A percentile compares a stretch with the other conserved stretches of the same genome.
Evolutionary conservation across 768 basidiomycete species (phyloP).

Genomic region (Auriscalpium vulgare): DNA sequence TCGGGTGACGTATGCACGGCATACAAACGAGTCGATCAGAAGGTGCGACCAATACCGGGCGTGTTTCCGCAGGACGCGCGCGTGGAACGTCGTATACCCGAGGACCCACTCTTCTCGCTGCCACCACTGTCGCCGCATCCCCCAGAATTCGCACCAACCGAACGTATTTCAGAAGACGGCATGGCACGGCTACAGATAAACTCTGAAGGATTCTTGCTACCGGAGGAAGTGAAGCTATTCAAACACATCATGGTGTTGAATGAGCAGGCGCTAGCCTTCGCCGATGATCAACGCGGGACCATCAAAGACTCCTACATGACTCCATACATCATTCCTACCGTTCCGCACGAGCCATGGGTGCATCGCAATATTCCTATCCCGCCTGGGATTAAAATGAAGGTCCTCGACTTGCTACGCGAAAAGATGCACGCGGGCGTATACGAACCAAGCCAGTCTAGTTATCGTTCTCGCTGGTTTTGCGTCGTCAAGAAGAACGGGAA

Average conservation of each 20-base stretch:
- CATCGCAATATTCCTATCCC: constrained; percentile 1
- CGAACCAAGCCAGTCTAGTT: constrained; percentile 30
- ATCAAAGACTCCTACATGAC: background rate
- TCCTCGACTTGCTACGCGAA: background rate
- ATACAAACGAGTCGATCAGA: background rate
- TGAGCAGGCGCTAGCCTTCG: background rate
- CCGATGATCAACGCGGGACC: background rate
- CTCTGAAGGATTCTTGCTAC: background rate
- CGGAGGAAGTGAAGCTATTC: background rate
- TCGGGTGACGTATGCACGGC: background rate
- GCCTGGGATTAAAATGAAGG: background rate
- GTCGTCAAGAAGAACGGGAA: constrained; percentile 24
- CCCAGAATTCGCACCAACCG: background rate
- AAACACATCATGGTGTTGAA: background rate
- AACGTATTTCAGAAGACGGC: background rate
- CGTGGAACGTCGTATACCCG: background rate
- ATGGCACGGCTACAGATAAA: background rate
- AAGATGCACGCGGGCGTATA: constrained; percentile 16
- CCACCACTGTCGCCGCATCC: background rate
- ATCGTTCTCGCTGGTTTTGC: constrained; percentile 33
- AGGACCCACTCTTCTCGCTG: background rate
- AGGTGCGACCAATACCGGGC: background rate
- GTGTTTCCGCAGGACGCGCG: background rate
- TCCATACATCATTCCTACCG: background rate
- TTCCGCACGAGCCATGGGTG: background rate